Conservation (phyloP, 495 filamentous ascomycete genomes). For the Articulospora tetracladia region DNA sequence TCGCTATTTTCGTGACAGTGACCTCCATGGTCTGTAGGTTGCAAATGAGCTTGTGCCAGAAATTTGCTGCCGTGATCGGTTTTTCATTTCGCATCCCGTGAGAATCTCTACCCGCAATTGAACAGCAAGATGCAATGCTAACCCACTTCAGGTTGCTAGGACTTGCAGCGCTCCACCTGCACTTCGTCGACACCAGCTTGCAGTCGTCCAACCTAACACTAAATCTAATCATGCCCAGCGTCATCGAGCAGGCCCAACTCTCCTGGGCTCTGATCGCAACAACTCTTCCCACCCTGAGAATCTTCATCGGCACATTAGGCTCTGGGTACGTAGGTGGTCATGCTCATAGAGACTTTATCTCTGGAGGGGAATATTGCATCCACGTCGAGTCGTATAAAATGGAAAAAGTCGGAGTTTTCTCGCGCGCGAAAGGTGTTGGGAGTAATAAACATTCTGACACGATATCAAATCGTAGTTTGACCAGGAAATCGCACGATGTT, state of each 20-base stretch:
- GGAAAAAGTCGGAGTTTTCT: not conserved
- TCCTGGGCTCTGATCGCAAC: not conserved
- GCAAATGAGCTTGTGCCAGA: not conserved
- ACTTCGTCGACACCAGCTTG: not conserved
- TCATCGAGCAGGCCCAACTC: not conserved
- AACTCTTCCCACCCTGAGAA: not conserved
- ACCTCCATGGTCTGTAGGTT: not conserved
- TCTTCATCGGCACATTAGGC: not conserved
- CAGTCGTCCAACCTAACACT: not conserved
- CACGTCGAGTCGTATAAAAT: not conserved
- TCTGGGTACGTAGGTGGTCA: not conserved
- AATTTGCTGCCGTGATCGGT: not conserved
- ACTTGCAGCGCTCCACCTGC: not conserved
- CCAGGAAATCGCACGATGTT: not conserved
- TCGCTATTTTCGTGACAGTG: not conserved
- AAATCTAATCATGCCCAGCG: not conserved
- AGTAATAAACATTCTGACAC: not conserved
- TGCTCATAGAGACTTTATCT: not conserved
- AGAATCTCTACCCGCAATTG: not conserved
- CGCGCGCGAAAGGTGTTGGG: not conserved
- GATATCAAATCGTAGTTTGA: not conserved
- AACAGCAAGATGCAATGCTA: not conserved
- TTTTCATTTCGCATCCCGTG: not conserved
- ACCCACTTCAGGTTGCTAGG: not conserved
- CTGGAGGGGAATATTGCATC: not conserved